These are phyloP conservation scores for Neofusicoccum ribis DNA, from an alignment of 2,329 filamentous ascomycete species.

Conservation along the genomic window DNA sequence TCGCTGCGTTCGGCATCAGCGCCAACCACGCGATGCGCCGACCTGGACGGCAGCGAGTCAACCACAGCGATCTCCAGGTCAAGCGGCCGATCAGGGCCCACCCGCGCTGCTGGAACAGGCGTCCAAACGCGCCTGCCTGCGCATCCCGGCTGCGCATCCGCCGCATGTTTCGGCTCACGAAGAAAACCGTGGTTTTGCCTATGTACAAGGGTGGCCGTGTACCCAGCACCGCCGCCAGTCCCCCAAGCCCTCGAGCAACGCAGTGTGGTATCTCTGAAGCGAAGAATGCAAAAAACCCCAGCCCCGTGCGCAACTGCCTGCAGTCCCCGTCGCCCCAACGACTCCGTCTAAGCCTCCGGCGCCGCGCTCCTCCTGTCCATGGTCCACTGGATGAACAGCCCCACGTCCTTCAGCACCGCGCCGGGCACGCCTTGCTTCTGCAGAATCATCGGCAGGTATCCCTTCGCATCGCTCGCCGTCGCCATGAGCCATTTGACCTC, in stretches of 20 bases:
- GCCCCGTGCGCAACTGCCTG: not conserved
- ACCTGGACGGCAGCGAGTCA: too few relatives aligned
- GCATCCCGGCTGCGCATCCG: not conserved
- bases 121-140: not conserved
- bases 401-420: constrained; percentile 70
- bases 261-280: constrained; percentile 10
- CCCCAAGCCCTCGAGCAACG: not conserved
- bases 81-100: constrained; percentile 5
- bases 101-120: not conserved
- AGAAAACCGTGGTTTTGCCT: not conserved
- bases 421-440: constrained; percentile 65
- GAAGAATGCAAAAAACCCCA: not conserved
- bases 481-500: constrained; percentile 75
- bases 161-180: not conserved
- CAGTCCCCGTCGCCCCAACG: too few relatives aligned
- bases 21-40: too few relatives aligned
- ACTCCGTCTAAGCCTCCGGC: too few relatives aligned
- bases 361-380: not conserved
- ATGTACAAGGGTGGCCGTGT: not conserved
- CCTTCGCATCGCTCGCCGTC: constrained; percentile 70
- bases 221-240: not conserved
- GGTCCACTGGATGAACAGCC: constrained; percentile 64
- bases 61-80: not conserved
- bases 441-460: constrained; percentile 63
- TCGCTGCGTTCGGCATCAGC: not conserved